These are phyloP conservation scores for Mycena amicta DNA, from an alignment of 768 basidiomycete species.

Conservation along the genomic window DNA sequence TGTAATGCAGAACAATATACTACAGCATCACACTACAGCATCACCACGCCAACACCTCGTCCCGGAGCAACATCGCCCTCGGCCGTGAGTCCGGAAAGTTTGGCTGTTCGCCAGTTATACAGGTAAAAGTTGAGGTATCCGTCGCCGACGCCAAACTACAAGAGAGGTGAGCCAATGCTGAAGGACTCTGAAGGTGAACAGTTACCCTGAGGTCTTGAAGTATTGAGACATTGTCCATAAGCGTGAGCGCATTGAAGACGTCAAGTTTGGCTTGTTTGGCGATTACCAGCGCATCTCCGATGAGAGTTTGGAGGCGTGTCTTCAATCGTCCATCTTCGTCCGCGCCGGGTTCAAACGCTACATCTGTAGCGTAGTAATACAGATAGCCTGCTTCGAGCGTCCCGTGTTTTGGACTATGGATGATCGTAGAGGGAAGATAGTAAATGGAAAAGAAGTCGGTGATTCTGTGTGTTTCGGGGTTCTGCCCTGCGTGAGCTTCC, in stretches of 20 bases:
- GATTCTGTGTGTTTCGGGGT: slow-evolving; percentile 78
- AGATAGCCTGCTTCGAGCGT: slow-evolving; percentile 91
- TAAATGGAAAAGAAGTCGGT: slow-evolving; percentile 99
- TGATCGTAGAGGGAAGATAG: slow-evolving; percentile 91
- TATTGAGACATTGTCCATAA: slow-evolving; percentile 91
- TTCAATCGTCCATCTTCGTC: slow-evolving; percentile 68
- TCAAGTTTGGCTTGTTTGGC: slow-evolving; percentile 89
- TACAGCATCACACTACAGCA: slow-evolving; percentile 80
- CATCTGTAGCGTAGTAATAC: slow-evolving; percentile 90
- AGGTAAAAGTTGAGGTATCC: slow-evolving; percentile 90
- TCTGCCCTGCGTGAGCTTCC: slow-evolving; percentile 45
- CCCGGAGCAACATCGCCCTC: slow-evolving; percentile 62
- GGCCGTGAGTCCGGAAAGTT: slow-evolving; percentile 69
- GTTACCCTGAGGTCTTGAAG: slow-evolving; percentile 81
- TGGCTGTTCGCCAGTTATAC: slow-evolving; percentile 92
- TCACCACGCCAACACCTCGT: slow-evolving; percentile 87
- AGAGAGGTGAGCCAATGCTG: slow-evolving; percentile 2
- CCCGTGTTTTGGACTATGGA: slow-evolving; percentile 70
- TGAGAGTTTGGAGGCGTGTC: slow-evolving; percentile 67
- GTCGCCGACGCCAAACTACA: slow-evolving; percentile 89
- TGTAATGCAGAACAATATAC: background rate
- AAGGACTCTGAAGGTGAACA: background rate
- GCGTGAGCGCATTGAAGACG: slow-evolving; percentile 91
- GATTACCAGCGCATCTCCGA: slow-evolving; percentile 79
- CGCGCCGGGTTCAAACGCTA: slow-evolving; percentile 61